Evolutionary conservation across 768 basidiomycete genomes (phyloP).

Genomic region (Hygrophorus russula): DNA sequence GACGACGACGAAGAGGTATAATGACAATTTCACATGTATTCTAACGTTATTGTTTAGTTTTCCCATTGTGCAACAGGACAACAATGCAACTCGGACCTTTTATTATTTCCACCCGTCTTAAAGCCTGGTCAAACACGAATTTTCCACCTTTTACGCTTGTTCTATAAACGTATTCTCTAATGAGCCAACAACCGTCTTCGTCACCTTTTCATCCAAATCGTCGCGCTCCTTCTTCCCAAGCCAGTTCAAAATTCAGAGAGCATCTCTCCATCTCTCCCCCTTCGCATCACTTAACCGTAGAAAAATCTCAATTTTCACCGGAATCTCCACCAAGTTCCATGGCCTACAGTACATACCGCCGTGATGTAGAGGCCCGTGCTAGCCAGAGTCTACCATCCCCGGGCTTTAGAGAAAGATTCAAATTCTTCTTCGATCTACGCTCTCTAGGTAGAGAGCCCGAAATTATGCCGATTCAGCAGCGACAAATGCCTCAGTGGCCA

Average conservation of each 20-base stretch:
- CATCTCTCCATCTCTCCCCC: slow-evolving; percentile 1
- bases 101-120: too few species aligned
- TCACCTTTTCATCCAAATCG: too few species aligned
- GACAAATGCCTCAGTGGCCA: neutral
- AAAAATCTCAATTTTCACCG: slow-evolving; percentile 1
- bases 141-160: too few species aligned
- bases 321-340: neutral
- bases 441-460: slow-evolving; percentile 1
- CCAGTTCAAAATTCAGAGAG: slow-evolving; percentile 4
- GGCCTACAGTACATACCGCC: neutral
- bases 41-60: too few species aligned
- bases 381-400: neutral
- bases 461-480: slow-evolving; percentile 1
- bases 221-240: neutral
- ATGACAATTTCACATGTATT: too few species aligned
- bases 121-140: too few species aligned
- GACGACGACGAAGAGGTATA: too few species aligned
- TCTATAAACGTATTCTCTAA: too few species aligned
- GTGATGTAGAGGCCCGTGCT: slow-evolving; percentile 1
- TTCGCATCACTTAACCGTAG: neutral
- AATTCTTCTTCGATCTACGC: slow-evolving; percentile 2
- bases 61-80: too few species aligned
- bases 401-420: neutral
- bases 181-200: too few species aligned
- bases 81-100: too few species aligned